These are phyloP conservation scores for Boeremia exigua DNA, from an alignment of 2,329 filamentous ascomycete species.

Conservation along the genomic window DNA sequence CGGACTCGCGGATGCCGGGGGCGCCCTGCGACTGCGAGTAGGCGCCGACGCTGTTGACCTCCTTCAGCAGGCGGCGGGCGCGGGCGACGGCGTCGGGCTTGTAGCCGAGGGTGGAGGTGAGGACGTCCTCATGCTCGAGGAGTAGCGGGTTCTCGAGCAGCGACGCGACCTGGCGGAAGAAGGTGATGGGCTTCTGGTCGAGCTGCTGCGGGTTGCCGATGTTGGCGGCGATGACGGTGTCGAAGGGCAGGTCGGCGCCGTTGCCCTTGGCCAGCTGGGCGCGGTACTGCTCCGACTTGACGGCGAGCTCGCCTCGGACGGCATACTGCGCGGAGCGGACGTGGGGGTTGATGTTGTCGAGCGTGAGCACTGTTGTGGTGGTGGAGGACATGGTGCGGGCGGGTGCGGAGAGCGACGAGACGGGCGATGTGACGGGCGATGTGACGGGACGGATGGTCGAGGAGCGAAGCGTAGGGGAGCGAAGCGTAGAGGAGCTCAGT, in stretches of 20 bases:
- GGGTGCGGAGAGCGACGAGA: slow-evolving; percentile 6
- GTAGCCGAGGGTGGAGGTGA: slow-evolving; percentile 79
- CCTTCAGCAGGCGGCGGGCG: slow-evolving; percentile 78
- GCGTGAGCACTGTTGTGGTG: slow-evolving; percentile 61
- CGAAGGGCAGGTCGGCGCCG: slow-evolving; percentile 76
- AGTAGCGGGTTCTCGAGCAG: slow-evolving; percentile 88
- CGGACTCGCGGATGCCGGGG: slow-evolving; percentile 82
- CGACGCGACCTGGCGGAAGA: slow-evolving; percentile 96
- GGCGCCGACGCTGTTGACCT: slow-evolving; percentile 89
- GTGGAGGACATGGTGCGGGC: slow-evolving; percentile 55
- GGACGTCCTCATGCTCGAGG: slow-evolving; percentile 80
- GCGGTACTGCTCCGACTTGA: slow-evolving; percentile 90
- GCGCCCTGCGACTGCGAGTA: slow-evolving; percentile 95
- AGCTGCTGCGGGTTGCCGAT: slow-evolving; percentile 99
- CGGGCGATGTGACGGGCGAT: too few species aligned
- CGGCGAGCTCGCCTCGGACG: slow-evolving; percentile 92
- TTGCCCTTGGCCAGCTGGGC: slow-evolving; percentile 68
- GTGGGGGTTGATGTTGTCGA: slow-evolving; percentile 91
- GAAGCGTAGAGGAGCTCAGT: too few species aligned
- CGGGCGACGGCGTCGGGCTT: slow-evolving; percentile 87
- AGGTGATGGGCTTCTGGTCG: slow-evolving; percentile 98
- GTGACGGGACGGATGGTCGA: too few species aligned
- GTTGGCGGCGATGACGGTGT: slow-evolving; percentile 93
- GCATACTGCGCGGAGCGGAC: slow-evolving; percentile 91
- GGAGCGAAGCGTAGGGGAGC: too few species aligned